phyloP scores from a whole-genome alignment of 1,284 basidiomycete species.

The Cryptococcus sp. region DNA sequence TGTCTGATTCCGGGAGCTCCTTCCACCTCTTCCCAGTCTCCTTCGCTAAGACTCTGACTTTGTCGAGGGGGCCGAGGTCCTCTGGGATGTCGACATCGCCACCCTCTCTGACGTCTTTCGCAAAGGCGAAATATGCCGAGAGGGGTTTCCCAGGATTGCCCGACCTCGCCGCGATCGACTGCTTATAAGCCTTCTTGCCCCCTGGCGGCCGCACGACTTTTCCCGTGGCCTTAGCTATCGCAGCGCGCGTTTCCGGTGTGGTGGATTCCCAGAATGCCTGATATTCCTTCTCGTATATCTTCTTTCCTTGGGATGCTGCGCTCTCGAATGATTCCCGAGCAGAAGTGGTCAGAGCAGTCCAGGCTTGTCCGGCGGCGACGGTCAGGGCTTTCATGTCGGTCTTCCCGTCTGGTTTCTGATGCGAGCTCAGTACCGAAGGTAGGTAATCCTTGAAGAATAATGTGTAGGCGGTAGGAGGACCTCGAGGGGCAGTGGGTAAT shows the following conservation, averaged over 20 bases:
- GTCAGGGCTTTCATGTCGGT: slow-evolving; percentile 18
- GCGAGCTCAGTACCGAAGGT: not conserved
- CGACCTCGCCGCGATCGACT: slow-evolving; percentile 15
- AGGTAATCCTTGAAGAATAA: slow-evolving; percentile 31
- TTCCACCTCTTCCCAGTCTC: slow-evolving; percentile 35
- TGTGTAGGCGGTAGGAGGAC: slow-evolving; percentile 28
- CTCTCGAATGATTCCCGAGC: slow-evolving; percentile 9
- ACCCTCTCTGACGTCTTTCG: slow-evolving; percentile 13
- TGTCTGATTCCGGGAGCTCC: slow-evolving; percentile 29
- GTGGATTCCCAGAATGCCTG: slow-evolving; percentile 29
- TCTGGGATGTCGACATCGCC: slow-evolving; percentile 6
- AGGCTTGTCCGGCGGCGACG: slow-evolving; percentile 20
- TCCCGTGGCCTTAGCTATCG: slow-evolving; percentile 28
- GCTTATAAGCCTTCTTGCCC: slow-evolving; percentile 19
- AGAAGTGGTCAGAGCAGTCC: slow-evolving; percentile 17
- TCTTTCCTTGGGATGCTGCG: slow-evolving; percentile 5
- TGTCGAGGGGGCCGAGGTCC: slow-evolving; percentile 5
- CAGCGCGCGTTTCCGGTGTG: slow-evolving; percentile 20
- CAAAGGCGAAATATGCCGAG: slow-evolving; percentile 33
- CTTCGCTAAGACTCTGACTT: slow-evolving; percentile 19
- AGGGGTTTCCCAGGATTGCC: slow-evolving; percentile 38
- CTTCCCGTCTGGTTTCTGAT: slow-evolving; percentile 20
- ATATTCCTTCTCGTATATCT: slow-evolving; percentile 27
- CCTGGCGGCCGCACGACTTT: slow-evolving; percentile 33
- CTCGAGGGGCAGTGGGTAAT: slow-evolving; percentile 22